phyloP scores from a whole-genome alignment of 176 grass and related monocot species.

The Saccharum spontaneum region DNA sequence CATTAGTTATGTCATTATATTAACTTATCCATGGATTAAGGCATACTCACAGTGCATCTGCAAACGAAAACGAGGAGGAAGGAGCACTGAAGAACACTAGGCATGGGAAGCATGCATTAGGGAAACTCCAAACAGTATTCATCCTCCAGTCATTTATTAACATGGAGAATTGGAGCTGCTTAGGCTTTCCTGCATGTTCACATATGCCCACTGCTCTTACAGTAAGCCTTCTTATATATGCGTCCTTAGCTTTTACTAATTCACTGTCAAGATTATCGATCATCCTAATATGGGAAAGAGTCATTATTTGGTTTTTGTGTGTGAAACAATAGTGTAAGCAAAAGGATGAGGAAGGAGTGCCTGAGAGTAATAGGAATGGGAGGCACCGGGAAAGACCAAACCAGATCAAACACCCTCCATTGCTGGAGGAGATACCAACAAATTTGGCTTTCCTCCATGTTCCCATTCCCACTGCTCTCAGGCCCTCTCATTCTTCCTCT shows the following conservation, averaged over 20 bases:
- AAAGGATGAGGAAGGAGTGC: constrained; percentile 12
- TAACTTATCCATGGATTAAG: constrained; percentile 1
- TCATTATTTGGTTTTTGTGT: not conserved
- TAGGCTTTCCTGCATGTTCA: not conserved
- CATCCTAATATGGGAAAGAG: not conserved
- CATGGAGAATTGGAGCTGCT: not conserved
- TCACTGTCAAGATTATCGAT: not conserved
- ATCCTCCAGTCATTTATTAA: not conserved
- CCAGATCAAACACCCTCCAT: not conserved
- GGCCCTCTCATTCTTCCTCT: not conserved
- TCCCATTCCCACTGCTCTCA: constrained; percentile 22
- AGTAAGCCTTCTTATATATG: not conserved
- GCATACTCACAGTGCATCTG: not conserved
- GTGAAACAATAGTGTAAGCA: not conserved
- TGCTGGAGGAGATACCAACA: not conserved
- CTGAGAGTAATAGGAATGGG: constrained; percentile 36
- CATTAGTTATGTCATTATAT: not conserved
- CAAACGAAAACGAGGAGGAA: not conserved
- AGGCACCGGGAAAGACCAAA: constrained; percentile 40
- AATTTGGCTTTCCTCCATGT: constrained; percentile 8
- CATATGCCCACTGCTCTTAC: not conserved
- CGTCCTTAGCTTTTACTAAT: not conserved
- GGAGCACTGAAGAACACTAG: not conserved
- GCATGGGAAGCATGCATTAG: constrained; percentile 13
- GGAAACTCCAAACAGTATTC: not conserved